Evolutionary conservation across 2,329 filamentous ascomycete species (phyloP).

Genomic region (Parascedosporium putredinis): DNA sequence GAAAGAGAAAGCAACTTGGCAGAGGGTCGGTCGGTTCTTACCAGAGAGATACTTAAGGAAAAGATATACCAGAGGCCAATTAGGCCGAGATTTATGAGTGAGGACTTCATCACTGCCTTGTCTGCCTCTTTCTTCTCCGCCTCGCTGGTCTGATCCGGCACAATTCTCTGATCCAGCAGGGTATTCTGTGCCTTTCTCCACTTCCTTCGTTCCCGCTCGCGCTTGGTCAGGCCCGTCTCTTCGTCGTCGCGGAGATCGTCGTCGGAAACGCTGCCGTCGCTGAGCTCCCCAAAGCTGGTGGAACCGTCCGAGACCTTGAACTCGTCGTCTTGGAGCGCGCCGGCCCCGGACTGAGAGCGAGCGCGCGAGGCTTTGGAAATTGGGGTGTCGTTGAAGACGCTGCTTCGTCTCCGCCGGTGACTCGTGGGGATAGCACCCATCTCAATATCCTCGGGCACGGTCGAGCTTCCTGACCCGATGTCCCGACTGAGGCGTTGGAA

Average conservation of each 20-base stretch:
- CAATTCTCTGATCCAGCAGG: conserved; percentile 59
- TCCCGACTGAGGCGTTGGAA: background rate
- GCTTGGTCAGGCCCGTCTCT: conserved; percentile 73
- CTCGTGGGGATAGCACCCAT: conserved; percentile 43
- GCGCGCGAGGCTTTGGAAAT: conserved; percentile 16
- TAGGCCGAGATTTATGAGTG: conserved; percentile 66
- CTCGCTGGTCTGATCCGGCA: conserved; percentile 49
- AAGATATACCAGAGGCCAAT: conserved; percentile 86
- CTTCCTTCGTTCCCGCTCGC: conserved; percentile 59
- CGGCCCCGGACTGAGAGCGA: conserved; percentile 17
- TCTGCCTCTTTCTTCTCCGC: conserved; percentile 70
- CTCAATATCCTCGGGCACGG: conserved; percentile 34
- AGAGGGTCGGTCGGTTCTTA: conserved; percentile 34
- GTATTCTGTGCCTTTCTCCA: conserved; percentile 58
- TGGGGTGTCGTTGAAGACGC: conserved; percentile 28
- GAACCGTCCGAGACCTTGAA: conserved; percentile 28
- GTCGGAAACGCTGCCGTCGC: conserved; percentile 52
- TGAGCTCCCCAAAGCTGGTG: conserved; percentile 20
- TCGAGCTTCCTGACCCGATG: background rate
- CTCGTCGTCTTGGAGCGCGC: conserved; percentile 25
- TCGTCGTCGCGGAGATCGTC: conserved; percentile 76
- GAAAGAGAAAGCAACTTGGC: background rate
- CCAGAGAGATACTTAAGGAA: conserved; percentile 83
- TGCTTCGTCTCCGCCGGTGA: conserved; percentile 46
- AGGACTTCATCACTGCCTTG: conserved; percentile 56